Evolutionary conservation across 257 asterid species (phyloP), one percentile per base, ranked within the genome.

Genomic region (Cynanchum wilfordii): DNA sequence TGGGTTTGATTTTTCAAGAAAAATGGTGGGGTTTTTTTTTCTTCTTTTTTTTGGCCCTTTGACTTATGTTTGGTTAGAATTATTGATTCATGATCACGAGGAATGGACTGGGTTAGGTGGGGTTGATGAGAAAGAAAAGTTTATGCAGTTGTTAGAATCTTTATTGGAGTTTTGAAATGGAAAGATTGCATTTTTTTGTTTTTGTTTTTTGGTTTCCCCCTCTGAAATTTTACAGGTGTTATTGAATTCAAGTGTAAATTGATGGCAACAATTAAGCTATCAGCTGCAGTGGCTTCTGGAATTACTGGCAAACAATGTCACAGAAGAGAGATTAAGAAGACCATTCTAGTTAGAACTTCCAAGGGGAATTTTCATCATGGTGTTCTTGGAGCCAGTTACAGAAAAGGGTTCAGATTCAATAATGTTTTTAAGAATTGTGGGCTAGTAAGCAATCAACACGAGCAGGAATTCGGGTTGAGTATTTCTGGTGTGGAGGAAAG

Each of bases 401-500:
- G 70, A n/a, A 75, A 81, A 57, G 64, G 66, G 27, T 38, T 54
- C 29, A 78, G 68, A 73, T 69, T 72, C 73, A 63, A 24, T 57
- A 76, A 77, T 77, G 77, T 56, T 58, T 66, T 76, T n/a, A 79
- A 29, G 71, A 70, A 73, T 69, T 76, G 77, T 72, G 81, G 79
- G 7, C 70, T 69, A 42, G 30, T 68, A 16, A 73, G 69, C 65
- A 83, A 76, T 65, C 83, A 51, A 62, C 70, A 62, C 33, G 68
- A 63, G 54, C n/a, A 67, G 58, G 80, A 75, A 19, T 74, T 50
- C 69, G 72, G 66, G 51, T 8, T 58, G 42, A 74, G 68, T 56
- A 27, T 75, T 75, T 78, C 79, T 65, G 63, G 70, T 22, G 71
- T 27, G 10, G 73, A 75, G 66, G 78, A 68, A n/a, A 73, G 29